These are phyloP conservation scores for Eleusine coracana DNA, from an alignment of 176 grass and related monocot genomes.

Conservation along the genomic window DNA sequence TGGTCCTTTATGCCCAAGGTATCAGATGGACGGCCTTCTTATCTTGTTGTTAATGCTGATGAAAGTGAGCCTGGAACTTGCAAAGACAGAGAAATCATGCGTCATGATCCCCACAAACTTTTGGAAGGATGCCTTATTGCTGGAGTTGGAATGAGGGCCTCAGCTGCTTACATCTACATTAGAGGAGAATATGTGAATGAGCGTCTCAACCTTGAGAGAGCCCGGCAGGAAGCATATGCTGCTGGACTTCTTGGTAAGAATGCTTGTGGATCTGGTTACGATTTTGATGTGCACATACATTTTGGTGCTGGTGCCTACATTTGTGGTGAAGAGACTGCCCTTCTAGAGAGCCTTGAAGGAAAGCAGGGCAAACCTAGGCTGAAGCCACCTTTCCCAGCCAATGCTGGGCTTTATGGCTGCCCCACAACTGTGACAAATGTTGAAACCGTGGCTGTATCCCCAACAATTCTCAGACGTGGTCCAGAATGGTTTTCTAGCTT, in stretches of 20 bases:
- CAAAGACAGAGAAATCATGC: slow-evolving; percentile 97
- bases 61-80: slow-evolving; percentile 96
- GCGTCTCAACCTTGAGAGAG: slow-evolving; percentile 74
- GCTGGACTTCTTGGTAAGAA: slow-evolving; percentile 88
- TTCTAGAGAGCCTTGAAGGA: slow-evolving; percentile 92
- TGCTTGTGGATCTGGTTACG: slow-evolving; percentile 91
- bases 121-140: slow-evolving; percentile 93
- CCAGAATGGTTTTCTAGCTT: slow-evolving; percentile 97
- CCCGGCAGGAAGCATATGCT: slow-evolving; percentile 81
- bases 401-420: slow-evolving; percentile 82
- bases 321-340: slow-evolving; percentile 93
- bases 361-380: slow-evolving; percentile 90
- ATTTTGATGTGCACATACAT: slow-evolving; percentile 91
- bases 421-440: slow-evolving; percentile 94
- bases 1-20: slow-evolving; percentile 99
- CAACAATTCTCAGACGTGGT: slow-evolving; percentile 84
- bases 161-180: slow-evolving; percentile 95
- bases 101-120: slow-evolving; percentile 91
- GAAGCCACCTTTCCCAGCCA: slow-evolving; percentile 93
- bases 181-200: slow-evolving; percentile 97
- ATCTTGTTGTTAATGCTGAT: slow-evolving; percentile 97
- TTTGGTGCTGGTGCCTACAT: slow-evolving; percentile 96
- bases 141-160: slow-evolving; percentile 88
- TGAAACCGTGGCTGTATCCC: slow-evolving; percentile 89
- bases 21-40: slow-evolving; percentile 81